Evolutionary conservation across 164 flowering plant species (phyloP).

Genomic region (Annona squamosa): DNA sequence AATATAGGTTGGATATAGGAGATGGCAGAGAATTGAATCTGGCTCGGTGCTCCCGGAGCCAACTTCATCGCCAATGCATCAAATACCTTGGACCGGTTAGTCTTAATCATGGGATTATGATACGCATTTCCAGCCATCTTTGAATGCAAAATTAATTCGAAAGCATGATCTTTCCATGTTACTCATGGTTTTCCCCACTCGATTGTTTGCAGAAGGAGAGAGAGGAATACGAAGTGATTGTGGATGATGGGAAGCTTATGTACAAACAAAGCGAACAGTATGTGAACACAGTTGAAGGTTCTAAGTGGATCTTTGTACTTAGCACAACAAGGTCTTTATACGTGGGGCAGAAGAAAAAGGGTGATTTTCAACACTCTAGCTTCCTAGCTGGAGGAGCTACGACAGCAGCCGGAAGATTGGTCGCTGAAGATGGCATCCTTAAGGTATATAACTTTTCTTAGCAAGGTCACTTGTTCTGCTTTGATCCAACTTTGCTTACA

Average conservation of each 20-base stretch:
- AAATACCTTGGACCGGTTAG: conserved; percentile 75
- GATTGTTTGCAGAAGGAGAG: conserved; percentile 53
- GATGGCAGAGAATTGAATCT: conserved; percentile 63
- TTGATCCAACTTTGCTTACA: not conserved
- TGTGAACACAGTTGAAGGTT: conserved; percentile 39
- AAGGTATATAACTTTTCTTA: conserved; percentile 28
- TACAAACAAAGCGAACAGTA: conserved; percentile 37
- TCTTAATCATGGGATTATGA: not conserved
- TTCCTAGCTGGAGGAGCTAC: conserved; percentile 73
- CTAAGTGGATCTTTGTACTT: conserved; percentile 77
- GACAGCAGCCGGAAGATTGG: conserved; percentile 67
- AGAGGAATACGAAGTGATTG: conserved; percentile 54
- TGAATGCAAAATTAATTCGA: too few species aligned
- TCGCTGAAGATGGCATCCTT: conserved; percentile 54
- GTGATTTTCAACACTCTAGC: conserved; percentile 76
- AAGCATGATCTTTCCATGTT: not conserved
- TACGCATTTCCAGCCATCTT: not conserved
- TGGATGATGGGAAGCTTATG: conserved; percentile 53
- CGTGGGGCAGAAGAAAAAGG: conserved; percentile 65
- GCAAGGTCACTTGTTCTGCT: not conserved
- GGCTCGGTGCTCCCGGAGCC: conserved; percentile 37
- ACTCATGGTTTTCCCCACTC: conserved; percentile 1
- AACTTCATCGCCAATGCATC: conserved; percentile 62
- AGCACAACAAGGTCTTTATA: conserved; percentile 56
- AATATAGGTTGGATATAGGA: conserved; percentile 66